Evolutionary conservation across 2,329 filamentous ascomycete species (phyloP).

Genomic region (Clonostachys byssicola): DNA sequence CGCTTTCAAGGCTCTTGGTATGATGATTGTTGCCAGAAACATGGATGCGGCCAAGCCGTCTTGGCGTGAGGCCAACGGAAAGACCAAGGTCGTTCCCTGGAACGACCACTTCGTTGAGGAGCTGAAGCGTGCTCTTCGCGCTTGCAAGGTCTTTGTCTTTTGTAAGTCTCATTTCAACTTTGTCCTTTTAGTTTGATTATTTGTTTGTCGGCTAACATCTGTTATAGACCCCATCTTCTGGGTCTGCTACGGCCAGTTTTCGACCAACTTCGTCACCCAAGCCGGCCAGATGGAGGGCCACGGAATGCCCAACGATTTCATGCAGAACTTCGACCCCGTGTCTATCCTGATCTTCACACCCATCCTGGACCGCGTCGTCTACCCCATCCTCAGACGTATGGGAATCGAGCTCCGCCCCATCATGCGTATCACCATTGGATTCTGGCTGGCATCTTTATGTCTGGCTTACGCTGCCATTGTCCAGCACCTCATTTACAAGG

Average conservation of each 20-base stretch:
- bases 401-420: slow-evolving; percentile 61
- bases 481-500: slow-evolving; percentile 55
- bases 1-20: slow-evolving; percentile 47
- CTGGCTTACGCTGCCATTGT: slow-evolving; percentile 57
- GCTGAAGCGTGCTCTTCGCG: slow-evolving; percentile 60
- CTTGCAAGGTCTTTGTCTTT: slow-evolving; percentile 68
- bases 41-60: slow-evolving; percentile 62
- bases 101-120: slow-evolving; percentile 70
- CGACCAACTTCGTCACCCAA: slow-evolving; percentile 63
- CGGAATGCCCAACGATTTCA: slow-evolving; percentile 66
- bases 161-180: slow-evolving; percentile 19
- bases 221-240: slow-evolving; percentile 54
- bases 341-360: slow-evolving; percentile 65
- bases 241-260: slow-evolving; percentile 66
- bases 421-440: slow-evolving; percentile 62
- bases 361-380: slow-evolving; percentile 54
- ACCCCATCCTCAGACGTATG: slow-evolving; percentile 53
- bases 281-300: slow-evolving; percentile 51
- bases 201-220: slow-evolving; percentile 5
- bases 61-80: slow-evolving; percentile 50
- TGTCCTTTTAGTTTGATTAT: not conserved
- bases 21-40: slow-evolving; percentile 35
- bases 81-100: slow-evolving; percentile 45
- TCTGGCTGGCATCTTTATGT: slow-evolving; percentile 46
- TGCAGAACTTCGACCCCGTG: slow-evolving; percentile 65